A percentile compares a stretch with the other conserved stretches of the same genome.
Evolutionary conservation across 163 green algal species (phyloP).

Genomic region (Chloromonas sp.): DNA sequence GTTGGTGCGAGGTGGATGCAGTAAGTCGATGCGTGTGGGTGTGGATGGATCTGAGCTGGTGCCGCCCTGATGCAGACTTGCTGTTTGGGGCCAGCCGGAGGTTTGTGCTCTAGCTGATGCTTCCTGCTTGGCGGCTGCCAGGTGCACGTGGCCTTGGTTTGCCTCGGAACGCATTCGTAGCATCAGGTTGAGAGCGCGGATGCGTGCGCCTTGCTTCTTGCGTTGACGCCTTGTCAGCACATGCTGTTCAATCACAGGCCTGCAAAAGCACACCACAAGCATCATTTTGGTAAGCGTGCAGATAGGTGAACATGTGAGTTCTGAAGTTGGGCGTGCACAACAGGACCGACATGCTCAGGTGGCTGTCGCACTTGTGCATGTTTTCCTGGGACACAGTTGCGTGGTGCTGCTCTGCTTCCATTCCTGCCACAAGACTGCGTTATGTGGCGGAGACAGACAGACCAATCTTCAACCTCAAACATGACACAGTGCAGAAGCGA

Average conservation of each 20-base stretch:
- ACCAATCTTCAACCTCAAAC: no score
- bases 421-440: not conserved
- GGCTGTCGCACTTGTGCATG: not conserved
- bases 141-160: slow-evolving; percentile 21
- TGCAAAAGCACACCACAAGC: not conserved
- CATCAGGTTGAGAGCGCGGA: slow-evolving; percentile 22
- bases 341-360: not conserved
- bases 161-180: slow-evolving; percentile 40
- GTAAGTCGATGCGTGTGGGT: no score
- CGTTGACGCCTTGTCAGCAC: slow-evolving; percentile 25
- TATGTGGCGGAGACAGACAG: no score
- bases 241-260: slow-evolving; percentile 30
- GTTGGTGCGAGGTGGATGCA: no score
- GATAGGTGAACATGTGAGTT: not conserved
- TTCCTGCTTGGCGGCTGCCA: slow-evolving; percentile 29
- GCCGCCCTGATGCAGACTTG: not conserved
- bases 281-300: not conserved
- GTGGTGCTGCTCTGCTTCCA: not conserved
- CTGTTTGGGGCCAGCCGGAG: slow-evolving; percentile 1
- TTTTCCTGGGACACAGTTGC: not conserved
- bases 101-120: slow-evolving; percentile 8
- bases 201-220: slow-evolving; percentile 18
- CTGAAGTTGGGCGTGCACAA: not conserved
- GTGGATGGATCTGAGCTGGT: no score
- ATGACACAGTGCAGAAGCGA: no score